Percentiles rank a stretch among this genome's conserved stretches.
Conservation (phyloP, 257 asterid species). For the Marsdenia floribunda region DNA sequence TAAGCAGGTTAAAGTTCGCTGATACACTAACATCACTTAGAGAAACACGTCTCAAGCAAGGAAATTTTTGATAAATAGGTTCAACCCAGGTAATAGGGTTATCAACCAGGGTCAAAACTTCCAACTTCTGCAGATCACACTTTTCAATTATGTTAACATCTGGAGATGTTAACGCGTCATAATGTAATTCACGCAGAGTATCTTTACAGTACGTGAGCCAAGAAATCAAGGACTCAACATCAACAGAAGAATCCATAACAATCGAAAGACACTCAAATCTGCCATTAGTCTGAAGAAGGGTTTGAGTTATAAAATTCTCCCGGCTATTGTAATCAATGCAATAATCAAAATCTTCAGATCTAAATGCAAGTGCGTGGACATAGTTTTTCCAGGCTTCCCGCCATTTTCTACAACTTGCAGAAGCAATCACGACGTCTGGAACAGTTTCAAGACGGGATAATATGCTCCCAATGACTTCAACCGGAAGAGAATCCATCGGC, state of each 20-base stretch:
- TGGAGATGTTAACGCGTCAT: slow-evolving; percentile 68
- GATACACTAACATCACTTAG: slow-evolving; percentile 71
- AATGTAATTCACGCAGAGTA: slow-evolving; percentile 66
- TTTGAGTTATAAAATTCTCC: no score
- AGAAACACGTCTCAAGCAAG: slow-evolving; percentile 57
- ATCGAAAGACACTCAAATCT: slow-evolving; percentile 64
- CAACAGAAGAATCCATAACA: slow-evolving; percentile 75
- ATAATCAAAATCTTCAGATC: no score
- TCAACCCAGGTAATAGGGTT: slow-evolving; percentile 73
- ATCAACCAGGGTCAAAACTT: slow-evolving; percentile 67
- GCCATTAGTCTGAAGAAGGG: no score
- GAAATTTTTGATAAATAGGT: slow-evolving; percentile 73
- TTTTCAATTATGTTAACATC: slow-evolving; percentile 73
- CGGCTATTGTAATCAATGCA: no score
- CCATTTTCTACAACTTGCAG: slow-evolving; percentile 81
- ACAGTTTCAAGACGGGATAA: slow-evolving; percentile 74
- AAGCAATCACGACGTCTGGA: slow-evolving; percentile 71
- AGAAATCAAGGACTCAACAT: slow-evolving; percentile 79
- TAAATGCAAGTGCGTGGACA: slow-evolving; percentile 63
- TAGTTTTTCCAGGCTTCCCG: slow-evolving; percentile 73
- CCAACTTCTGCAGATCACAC: slow-evolving; percentile 84
- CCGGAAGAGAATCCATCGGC: slow-evolving; percentile 77
- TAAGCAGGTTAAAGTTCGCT: slow-evolving; percentile 72
- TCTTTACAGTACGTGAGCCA: slow-evolving; percentile 89
- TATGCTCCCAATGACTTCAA: slow-evolving; percentile 84